Conservation (phyloP, 441 rosid genomes). For the Lepidium campestre region DNA sequence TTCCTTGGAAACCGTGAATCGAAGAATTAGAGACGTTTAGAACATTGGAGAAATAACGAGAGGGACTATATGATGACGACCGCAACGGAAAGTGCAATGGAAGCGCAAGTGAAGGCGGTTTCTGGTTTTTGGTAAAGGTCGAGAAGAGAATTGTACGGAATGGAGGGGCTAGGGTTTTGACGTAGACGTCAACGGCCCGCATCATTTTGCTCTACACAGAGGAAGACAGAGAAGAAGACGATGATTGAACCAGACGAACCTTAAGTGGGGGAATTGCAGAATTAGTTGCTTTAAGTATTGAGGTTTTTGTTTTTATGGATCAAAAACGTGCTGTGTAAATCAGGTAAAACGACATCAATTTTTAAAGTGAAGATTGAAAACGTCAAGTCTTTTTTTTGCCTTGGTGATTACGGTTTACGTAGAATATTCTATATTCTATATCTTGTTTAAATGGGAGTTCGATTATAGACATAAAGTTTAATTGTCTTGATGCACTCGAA, state of each 20-base stretch:
- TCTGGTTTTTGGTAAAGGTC: constrained; percentile 6
- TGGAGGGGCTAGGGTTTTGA: constrained; percentile 32
- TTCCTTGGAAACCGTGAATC: not conserved
- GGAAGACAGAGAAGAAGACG: not conserved
- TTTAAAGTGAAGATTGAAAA: not conserved
- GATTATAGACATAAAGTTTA: no score
- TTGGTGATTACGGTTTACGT: no score
- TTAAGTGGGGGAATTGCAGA: not conserved
- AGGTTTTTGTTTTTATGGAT: not conserved
- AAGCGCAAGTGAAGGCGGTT: constrained; percentile 8
- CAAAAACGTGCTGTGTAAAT: not conserved
- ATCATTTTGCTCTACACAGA: constrained; percentile 35
- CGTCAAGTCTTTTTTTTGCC: not conserved
- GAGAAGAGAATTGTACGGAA: constrained; percentile 37
- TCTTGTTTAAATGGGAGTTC: no score
- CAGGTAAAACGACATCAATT: not conserved
- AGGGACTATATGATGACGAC: constrained; percentile 5
- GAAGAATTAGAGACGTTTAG: not conserved
- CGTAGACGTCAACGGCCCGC: constrained; percentile 34
- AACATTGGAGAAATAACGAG: constrained; percentile 8
- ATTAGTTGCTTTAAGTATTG: not conserved
- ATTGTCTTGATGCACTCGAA: no score
- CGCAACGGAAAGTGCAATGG: not conserved
- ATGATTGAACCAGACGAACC: not conserved
- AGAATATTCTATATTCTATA: no score